A percentile compares a stretch with the other conserved stretches of the same genome.
Evolutionary conservation across 2,329 filamentous ascomycete species (phyloP).

Genomic region (Didymella pinodella): DNA sequence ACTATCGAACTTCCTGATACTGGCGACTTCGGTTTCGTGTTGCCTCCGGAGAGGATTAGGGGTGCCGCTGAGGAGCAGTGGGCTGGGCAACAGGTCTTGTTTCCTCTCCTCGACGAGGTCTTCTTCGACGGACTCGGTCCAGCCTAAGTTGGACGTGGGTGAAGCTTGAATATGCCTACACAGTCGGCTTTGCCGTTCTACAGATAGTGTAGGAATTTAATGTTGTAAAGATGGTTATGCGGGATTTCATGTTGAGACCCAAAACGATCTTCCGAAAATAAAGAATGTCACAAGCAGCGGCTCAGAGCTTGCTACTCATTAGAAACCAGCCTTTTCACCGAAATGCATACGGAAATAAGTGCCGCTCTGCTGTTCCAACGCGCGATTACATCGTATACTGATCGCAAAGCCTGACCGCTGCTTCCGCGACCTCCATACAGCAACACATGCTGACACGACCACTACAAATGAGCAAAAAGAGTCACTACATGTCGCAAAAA

Average conservation of each 20-base stretch:
- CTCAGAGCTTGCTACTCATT: too few relatives aligned
- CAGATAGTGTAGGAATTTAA: not conserved
- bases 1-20: slow-evolving; percentile 59
- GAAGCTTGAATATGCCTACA: not conserved
- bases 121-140: slow-evolving; percentile 42
- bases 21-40: slow-evolving; percentile 58
- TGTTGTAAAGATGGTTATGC: not conserved
- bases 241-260: too few relatives aligned
- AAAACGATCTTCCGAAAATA: too few relatives aligned
- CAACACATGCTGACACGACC: not conserved
- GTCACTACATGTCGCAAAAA: not conserved
- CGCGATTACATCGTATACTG: not conserved
- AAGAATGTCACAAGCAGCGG: too few relatives aligned
- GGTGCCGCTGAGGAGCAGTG: slow-evolving; percentile 57
- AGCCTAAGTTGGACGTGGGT: slow-evolving; percentile 3
- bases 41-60: slow-evolving; percentile 57
- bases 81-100: slow-evolving; percentile 47
- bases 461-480: not conserved
- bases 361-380: not conserved
- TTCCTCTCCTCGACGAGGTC: slow-evolving; percentile 35
- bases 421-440: not conserved
- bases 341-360: too few relatives aligned
- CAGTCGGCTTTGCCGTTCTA: too few relatives aligned
- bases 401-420: not conserved
- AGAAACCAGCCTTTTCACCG: too few relatives aligned